phyloP scores from a whole-genome alignment of 192 early-diverging fungal genomes.

The Neocallimastix lanati region DNA sequence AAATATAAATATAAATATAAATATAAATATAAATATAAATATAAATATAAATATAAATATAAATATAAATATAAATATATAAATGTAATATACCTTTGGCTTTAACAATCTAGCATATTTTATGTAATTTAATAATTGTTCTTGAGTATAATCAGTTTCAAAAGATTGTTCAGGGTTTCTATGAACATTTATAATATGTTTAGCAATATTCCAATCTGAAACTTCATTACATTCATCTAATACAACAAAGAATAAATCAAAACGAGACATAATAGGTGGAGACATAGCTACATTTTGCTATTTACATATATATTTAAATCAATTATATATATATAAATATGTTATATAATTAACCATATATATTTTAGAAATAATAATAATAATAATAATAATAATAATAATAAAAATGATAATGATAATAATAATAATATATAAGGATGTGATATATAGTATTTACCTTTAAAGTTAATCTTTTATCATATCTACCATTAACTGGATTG shows the following conservation, averaged over 20 bases:
- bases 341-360: no score
- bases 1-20: no score
- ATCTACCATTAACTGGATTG: constrained; percentile 86
- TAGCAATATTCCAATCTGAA: constrained; percentile 73
- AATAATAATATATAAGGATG: no score
- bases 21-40: no score
- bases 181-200: constrained; percentile 82
- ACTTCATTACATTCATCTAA: constrained; percentile 83
- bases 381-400: not conserved
- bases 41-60: no score
- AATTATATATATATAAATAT: no score
- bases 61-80: no score
- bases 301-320: no score
- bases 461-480: constrained; percentile 84
- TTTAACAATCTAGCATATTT: constrained; percentile 75
- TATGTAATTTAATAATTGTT: constrained; percentile 65
- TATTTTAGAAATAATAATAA: not conserved
- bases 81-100: no score
- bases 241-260: constrained; percentile 94
- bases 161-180: constrained; percentile 42
- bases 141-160: constrained; percentile 48
- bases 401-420: not conserved
- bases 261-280: constrained; percentile 95
- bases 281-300: constrained; percentile 94
- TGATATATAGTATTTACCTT: no score